Evolutionary conservation across 306 rosid species (phyloP).

Genomic region (Pyrus betulifolia): DNA sequence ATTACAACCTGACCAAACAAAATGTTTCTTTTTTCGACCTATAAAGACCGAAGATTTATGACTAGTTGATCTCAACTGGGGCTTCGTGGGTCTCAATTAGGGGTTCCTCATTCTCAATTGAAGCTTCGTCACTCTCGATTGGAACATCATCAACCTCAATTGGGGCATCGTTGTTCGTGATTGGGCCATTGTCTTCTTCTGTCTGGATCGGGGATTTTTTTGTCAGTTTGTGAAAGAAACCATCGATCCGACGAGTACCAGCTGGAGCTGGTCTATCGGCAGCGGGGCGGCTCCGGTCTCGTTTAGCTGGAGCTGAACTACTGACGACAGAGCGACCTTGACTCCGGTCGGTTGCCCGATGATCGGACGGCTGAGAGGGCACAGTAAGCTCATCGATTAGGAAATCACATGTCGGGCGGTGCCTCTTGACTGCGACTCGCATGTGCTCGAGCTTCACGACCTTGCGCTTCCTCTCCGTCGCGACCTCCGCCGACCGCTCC

Average conservation of each 20-base stretch:
- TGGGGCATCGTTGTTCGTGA: background rate
- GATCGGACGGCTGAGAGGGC: slow-evolving; percentile 32
- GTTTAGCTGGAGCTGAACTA: slow-evolving; percentile 7
- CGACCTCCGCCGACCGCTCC: slow-evolving; percentile 52
- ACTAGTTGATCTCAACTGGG: background rate
- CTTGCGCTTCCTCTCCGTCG: slow-evolving; percentile 70
- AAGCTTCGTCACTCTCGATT: background rate
- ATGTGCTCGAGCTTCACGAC: slow-evolving; percentile 70
- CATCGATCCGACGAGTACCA: slow-evolving; percentile 66
- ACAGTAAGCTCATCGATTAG: slow-evolving; percentile 72
- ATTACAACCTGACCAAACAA: background rate
- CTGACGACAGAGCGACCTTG: slow-evolving; percentile 26
- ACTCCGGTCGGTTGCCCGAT: slow-evolving; percentile 20
- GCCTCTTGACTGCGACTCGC: slow-evolving; percentile 59
- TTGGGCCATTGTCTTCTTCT: background rate
- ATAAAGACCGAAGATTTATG: slow-evolving; percentile 17
- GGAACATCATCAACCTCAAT: background rate
- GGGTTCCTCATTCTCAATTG: background rate
- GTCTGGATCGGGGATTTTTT: slow-evolving; percentile 16
- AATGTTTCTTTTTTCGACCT: background rate
- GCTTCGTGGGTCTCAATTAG: background rate
- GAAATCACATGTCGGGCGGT: slow-evolving; percentile 65
- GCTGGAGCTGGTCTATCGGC: slow-evolving; percentile 28
- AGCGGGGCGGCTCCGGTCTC: slow-evolving; percentile 21
- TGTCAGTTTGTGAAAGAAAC: slow-evolving; percentile 42